Base-by-base conservation (phyloP, 2,329 filamentous ascomycete species). In the Pezicula carpinea region DNA sequence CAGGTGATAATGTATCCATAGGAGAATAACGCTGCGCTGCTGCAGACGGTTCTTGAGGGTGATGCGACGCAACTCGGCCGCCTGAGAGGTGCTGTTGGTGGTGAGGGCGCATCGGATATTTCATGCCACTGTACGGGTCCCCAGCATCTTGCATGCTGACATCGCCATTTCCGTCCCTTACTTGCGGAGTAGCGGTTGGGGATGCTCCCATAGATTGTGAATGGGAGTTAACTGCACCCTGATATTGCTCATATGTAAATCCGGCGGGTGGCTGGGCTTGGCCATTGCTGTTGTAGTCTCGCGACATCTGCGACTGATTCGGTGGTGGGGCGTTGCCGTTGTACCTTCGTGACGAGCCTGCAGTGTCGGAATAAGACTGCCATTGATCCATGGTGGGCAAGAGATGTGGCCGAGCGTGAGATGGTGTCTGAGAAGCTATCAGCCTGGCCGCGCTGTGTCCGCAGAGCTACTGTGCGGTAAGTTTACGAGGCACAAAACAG, bases 1-100 rank as follows among this genome's bases (percentile, higher is more conserved):
- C 82, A 34, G 90, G 88, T 51, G 90, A 89, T 51, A 95, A 73
- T 14, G 82, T 80, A 66, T 96, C 92, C 91, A 96, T 96, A 54
- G 92, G 93, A 39, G 92, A 97, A 70, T 97, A 97, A 64, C 91
- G 83, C 66, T 95, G 88, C 50, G 90, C 88, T 48, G 89, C 89
- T 43, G 88, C 77, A 36, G 89, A 93, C 49, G 87, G 83, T 62
- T 92, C 83, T 55, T 83, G 83, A 43, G 84, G 73, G 65, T 92
- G 85, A 58, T 89, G 80, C 52, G 80, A 89, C 50, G 82, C 58
- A 35, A 71, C 55, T 51, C 70, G 67, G 55, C 70, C 65, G 22
- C 78, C 53, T 15, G 64, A 81, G 50, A 80, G 74, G 57, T 92
- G 83, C 61, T 89, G 82, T 64, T 89, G 84, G 64, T 90, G 86